Evolutionary conservation across 805 yeast species (phyloP).

Genomic region (Komagataella mondaviorum): DNA sequence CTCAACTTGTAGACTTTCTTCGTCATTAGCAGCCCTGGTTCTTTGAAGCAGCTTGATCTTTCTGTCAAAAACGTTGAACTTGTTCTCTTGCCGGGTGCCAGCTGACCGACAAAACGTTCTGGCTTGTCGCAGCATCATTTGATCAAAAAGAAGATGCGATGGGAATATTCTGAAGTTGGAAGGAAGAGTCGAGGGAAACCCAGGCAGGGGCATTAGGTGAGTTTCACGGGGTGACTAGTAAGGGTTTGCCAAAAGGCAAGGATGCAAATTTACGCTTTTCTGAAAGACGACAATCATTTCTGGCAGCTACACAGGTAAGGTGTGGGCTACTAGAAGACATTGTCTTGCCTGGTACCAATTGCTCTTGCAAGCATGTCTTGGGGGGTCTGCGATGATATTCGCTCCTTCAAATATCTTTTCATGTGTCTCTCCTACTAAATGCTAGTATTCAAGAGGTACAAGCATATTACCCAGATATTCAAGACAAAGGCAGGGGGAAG

Average conservation of each 20-base stretch:
- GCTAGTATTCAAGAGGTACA: background rate
- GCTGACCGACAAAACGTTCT: background rate
- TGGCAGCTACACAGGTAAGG: background rate
- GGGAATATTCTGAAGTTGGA: background rate
- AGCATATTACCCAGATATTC: background rate
- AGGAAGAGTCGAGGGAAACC: background rate
- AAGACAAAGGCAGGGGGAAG: background rate
- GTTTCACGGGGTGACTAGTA: no score
- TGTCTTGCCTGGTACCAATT: background rate
- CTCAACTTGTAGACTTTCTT: conserved; percentile 43
- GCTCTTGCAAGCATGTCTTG: background rate
- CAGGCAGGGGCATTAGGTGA: background rate
- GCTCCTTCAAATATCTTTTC: background rate
- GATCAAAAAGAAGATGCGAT: background rate
- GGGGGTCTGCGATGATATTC: background rate
- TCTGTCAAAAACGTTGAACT: conserved; percentile 43
- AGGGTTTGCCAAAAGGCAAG: no score
- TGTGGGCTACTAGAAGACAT: background rate
- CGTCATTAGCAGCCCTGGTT: conserved; percentile 30
- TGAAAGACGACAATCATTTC: background rate
- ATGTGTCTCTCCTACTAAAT: background rate
- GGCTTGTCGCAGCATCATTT: background rate
- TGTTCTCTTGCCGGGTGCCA: background rate
- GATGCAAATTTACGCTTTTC: background rate
- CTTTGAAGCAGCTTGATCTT: conserved; percentile 48